Evolutionary conservation across 805 yeast genomes (phyloP).

Genomic region (Candida argentea): DNA sequence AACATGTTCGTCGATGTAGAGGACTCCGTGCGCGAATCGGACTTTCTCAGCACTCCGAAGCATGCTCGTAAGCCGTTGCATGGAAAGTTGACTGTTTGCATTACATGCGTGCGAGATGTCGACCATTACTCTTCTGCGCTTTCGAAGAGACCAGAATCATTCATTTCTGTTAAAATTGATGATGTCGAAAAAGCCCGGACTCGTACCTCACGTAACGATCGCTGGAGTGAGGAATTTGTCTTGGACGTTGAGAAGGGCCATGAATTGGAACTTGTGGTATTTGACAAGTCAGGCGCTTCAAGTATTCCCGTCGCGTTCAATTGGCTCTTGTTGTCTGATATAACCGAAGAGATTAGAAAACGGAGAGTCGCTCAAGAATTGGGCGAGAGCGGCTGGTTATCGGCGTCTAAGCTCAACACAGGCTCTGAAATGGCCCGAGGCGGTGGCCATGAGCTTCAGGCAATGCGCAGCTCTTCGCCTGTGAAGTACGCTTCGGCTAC

Average conservation of each 20-base stretch:
- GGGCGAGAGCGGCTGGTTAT: conserved; percentile 77
- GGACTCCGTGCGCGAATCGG: conserved; percentile 54
- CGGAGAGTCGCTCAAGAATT: conserved; percentile 69
- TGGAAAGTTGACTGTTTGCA: conserved; percentile 67
- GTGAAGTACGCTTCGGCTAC: neutral
- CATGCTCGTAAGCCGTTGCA: conserved; percentile 76
- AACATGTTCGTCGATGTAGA: conserved; percentile 74
- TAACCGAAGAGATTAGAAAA: conserved; percentile 90
- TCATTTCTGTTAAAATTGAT: conserved; percentile 72
- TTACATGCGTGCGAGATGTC: conserved; percentile 74
- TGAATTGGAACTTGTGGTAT: conserved; percentile 81
- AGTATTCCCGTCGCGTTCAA: conserved; percentile 82
- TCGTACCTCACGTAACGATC: conserved; percentile 62
- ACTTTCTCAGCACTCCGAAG: conserved; percentile 56
- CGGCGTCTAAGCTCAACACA: conserved; percentile 56
- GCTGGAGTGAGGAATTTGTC: conserved; percentile 76
- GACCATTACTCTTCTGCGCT: conserved; percentile 87
- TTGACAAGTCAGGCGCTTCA: conserved; percentile 62
- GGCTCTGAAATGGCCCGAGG: conserved; percentile 2
- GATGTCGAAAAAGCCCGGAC: conserved; percentile 78
- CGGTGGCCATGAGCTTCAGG: neutral
- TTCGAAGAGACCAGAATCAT: conserved; percentile 70
- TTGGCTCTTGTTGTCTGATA: conserved; percentile 85
- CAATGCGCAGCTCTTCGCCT: neutral
- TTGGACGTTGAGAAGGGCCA: conserved; percentile 83